Conservation (phyloP, 345 rosid species). For the Garcia nutans region DNA sequence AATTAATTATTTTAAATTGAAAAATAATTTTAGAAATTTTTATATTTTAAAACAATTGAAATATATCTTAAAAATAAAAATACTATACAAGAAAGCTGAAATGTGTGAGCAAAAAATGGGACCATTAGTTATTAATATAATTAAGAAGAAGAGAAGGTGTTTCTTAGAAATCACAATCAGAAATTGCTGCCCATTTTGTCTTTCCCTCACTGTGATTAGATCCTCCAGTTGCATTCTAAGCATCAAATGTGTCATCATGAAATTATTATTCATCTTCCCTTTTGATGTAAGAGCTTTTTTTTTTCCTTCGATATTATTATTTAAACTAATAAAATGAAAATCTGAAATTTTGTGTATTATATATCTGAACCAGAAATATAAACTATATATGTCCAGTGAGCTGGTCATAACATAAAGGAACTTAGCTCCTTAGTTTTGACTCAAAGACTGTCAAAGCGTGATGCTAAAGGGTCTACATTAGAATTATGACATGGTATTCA, state of each 20-base stretch:
- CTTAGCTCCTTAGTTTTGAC: background rate
- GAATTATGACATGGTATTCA: background rate
- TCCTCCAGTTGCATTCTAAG: constrained; percentile 4
- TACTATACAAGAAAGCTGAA: background rate
- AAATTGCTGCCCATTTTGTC: background rate
- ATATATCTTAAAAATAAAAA: too few relatives aligned
- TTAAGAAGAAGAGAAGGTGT: background rate
- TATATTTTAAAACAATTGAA: too few relatives aligned
- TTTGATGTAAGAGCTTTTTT: background rate
- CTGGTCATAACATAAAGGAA: too few relatives aligned
- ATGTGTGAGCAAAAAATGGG: background rate
- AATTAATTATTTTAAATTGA: too few relatives aligned
- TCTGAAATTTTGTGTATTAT: too few relatives aligned
- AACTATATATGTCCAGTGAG: too few relatives aligned
- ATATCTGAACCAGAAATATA: too few relatives aligned
- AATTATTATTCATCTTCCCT: background rate
- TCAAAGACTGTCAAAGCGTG: background rate
- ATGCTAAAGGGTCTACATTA: background rate
- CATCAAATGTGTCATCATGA: background rate
- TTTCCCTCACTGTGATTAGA: background rate
- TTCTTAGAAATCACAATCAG: constrained; percentile 13
- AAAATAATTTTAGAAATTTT: too few relatives aligned
- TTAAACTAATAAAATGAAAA: too few relatives aligned
- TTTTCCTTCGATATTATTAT: too few relatives aligned
- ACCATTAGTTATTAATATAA: background rate